phyloP scores from a whole-genome alignment of 257 asterid genomes.

The Solanum bulbocastanum region DNA sequence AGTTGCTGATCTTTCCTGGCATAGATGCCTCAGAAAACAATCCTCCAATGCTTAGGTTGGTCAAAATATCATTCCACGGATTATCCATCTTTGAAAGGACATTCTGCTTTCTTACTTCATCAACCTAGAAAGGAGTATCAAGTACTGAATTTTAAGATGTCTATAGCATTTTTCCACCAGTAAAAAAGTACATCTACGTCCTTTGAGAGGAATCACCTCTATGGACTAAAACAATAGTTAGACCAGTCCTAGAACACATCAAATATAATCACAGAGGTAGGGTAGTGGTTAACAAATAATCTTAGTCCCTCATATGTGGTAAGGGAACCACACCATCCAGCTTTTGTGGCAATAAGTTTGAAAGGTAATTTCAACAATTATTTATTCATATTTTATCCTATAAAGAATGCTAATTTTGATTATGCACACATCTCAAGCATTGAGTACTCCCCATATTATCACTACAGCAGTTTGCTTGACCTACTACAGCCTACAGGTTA shows the following conservation, averaged over 20 bases:
- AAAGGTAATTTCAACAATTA: neutral
- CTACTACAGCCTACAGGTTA: neutral
- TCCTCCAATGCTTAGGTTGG: conserved; percentile 81
- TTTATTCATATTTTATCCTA: neutral
- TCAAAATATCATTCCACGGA: conserved; percentile 71
- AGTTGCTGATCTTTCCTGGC: conserved; percentile 39
- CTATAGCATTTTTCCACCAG: conserved; percentile 3
- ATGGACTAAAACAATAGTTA: neutral
- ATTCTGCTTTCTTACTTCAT: conserved; percentile 20
- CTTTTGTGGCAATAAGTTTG: neutral
- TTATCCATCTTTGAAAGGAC: conserved; percentile 12
- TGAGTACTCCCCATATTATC: neutral
- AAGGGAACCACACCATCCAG: neutral
- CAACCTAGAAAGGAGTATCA: conserved; percentile 33
- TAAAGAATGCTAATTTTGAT: neutral
- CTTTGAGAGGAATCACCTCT: neutral
- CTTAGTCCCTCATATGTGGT: neutral
- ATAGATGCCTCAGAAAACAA: conserved; percentile 68
- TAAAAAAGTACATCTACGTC: neutral
- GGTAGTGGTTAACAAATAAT: neutral
- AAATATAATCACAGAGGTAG: neutral
- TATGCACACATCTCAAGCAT: neutral
- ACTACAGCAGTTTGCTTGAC: neutral
- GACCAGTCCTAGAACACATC: neutral
- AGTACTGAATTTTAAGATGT: neutral